phyloP scores from a whole-genome alignment of 371 early-diverging fungal species.

The Mucor indicus region DNA sequence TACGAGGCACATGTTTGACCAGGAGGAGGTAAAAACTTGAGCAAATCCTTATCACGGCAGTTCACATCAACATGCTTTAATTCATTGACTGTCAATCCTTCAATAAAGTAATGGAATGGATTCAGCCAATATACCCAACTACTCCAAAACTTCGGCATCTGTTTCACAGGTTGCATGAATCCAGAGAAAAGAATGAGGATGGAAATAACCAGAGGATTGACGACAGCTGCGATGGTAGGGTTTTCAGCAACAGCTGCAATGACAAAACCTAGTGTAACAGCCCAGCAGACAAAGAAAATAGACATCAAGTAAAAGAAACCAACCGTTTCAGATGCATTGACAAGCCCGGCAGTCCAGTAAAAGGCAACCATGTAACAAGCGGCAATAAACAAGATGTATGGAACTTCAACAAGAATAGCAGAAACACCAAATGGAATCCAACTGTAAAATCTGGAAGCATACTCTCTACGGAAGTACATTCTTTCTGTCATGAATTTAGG shows the following conservation, averaged over 20 bases:
- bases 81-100: conserved; percentile 64
- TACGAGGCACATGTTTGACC: conserved; percentile 59
- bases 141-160: conserved; percentile 69
- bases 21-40: conserved; percentile 50
- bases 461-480: conserved; percentile 60
- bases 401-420: conserved; percentile 48
- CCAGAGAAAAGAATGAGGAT: conserved; percentile 63
- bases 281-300: conserved; percentile 50
- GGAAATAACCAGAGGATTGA: conserved; percentile 61
- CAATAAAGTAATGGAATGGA: conserved; percentile 67
- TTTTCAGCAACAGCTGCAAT: conserved; percentile 61
- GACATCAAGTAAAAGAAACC: conserved; percentile 56
- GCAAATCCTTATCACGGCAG: conserved; percentile 49
- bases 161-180: conserved; percentile 49
- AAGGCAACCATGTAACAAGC: conserved; percentile 49
- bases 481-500: conserved; percentile 61
- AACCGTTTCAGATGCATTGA: conserved; percentile 30
- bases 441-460: conserved; percentile 62
- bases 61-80: conserved; percentile 38
- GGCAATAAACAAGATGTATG: conserved; percentile 44
- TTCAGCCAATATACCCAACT: conserved; percentile 70
- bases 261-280: conserved; percentile 60
- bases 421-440: conserved; percentile 56
- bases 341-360: conserved; percentile 66
- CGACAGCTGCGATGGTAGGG: conserved; percentile 52